Evolutionary conservation across 768 basidiomycete species (phyloP).

Genomic region (Pleurotus eryngii): DNA sequence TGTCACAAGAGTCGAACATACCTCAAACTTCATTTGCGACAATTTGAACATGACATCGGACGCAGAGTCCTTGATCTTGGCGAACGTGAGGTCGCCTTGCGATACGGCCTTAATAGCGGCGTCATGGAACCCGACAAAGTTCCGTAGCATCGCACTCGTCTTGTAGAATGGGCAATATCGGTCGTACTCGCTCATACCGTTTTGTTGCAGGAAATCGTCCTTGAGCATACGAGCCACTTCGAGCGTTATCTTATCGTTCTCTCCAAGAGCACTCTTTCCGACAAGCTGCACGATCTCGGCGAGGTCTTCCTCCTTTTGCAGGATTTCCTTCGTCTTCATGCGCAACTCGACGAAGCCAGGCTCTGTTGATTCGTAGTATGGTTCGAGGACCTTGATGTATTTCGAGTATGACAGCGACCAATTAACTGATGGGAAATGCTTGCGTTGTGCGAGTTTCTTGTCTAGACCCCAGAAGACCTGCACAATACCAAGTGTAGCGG

Average conservation of each 20-base stretch:
- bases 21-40: slow-evolving; percentile 99
- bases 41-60: slow-evolving; percentile 92
- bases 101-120: slow-evolving; percentile 83
- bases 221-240: slow-evolving; percentile 97
- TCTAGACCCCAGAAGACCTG: slow-evolving; percentile 99
- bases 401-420: slow-evolving; percentile 99
- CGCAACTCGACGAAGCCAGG: slow-evolving; percentile 96
- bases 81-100: slow-evolving; percentile 79
- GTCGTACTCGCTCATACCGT: slow-evolving; percentile 98
- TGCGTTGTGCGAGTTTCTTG: slow-evolving; percentile 97
- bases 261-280: slow-evolving; percentile 95
- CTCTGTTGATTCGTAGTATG: slow-evolving; percentile 86
- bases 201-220: slow-evolving; percentile 97
- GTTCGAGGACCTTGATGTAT: slow-evolving; percentile 91
- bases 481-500: slow-evolving; percentile 96
- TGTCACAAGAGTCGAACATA: slow-evolving; percentile 21
- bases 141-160: slow-evolving; percentile 92
- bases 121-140: slow-evolving; percentile 94
- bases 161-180: slow-evolving; percentile 99
- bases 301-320: slow-evolving; percentile 98
- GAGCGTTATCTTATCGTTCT: slow-evolving; percentile 96
- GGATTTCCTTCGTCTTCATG: slow-evolving; percentile 89
- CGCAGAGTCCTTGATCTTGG: slow-evolving; percentile 82
- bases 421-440: slow-evolving; percentile 99
- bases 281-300: slow-evolving; percentile 99